Conservation (phyloP, 768 basidiomycete genomes). For the Suillus weaverae region DNA sequence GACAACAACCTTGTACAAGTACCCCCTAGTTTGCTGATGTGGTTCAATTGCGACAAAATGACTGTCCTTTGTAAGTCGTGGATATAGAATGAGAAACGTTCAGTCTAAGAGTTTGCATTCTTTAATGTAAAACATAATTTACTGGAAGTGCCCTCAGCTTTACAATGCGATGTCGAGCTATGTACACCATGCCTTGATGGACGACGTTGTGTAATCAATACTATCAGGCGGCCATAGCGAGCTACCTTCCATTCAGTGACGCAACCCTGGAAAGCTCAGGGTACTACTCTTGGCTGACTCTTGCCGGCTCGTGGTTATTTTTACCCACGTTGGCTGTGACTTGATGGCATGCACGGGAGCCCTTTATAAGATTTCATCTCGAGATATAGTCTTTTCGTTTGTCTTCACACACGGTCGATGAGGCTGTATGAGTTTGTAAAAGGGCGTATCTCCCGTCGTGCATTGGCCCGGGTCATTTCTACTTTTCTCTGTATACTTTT, state of each 20-base stretch:
- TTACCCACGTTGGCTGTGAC: not conserved
- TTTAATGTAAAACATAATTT: not conserved
- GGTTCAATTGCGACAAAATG: not conserved
- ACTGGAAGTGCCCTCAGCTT: not conserved
- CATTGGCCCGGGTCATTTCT: constrained; percentile 43
- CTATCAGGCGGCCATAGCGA: not conserved
- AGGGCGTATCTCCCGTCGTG: constrained; percentile 22
- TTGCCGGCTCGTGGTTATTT: not conserved
- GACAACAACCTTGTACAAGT: too few relatives aligned
- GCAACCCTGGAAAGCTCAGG: too few relatives aligned
- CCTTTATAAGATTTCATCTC: not conserved
- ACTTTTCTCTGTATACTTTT: constrained; percentile 42
- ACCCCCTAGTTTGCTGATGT: too few relatives aligned
- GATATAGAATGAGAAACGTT: not conserved
- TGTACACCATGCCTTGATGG: not conserved
- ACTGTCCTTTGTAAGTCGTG: not conserved
- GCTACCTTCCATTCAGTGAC: not conserved
- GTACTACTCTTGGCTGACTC: too few relatives aligned
- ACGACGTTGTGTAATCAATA: not conserved
- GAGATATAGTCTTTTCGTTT: not conserved
- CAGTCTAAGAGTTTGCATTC: not conserved
- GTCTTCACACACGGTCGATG: not conserved
- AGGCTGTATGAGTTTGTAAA: not conserved
- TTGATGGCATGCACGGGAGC: not conserved
- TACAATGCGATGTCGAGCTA: too few relatives aligned